Evolutionary conservation across 352 stramenopile species (phyloP).

Genomic region (Phytophthora nicotianae): DNA sequence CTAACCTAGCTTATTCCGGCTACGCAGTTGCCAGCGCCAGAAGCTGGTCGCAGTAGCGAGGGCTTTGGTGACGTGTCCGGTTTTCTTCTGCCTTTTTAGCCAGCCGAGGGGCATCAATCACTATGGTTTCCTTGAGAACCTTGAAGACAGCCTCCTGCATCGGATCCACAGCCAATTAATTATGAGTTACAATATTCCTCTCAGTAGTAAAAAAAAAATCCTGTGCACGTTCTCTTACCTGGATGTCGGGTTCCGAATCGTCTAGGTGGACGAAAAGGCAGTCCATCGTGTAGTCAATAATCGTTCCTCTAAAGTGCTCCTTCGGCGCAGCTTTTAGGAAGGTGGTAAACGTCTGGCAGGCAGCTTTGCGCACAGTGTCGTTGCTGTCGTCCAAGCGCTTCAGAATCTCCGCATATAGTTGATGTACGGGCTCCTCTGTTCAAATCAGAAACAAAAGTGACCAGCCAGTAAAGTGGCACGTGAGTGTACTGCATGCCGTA

Average conservation of each 20-base stretch:
- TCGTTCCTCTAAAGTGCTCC: slow-evolving; percentile 86
- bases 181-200: slow-evolving; percentile 6
- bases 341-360: slow-evolving; percentile 87
- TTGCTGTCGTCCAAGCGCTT: slow-evolving; percentile 94
- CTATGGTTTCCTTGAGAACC: slow-evolving; percentile 69
- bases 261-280: slow-evolving; percentile 93
- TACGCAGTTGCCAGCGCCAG: slow-evolving; percentile 44
- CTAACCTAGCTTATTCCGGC: slow-evolving; percentile 26
- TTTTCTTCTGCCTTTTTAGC: slow-evolving; percentile 83
- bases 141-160: slow-evolving; percentile 66
- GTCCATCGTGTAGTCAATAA: slow-evolving; percentile 91
- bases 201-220: background rate
- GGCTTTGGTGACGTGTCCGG: slow-evolving; percentile 68
- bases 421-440: slow-evolving; percentile 88
- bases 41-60: slow-evolving; percentile 76
- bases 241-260: slow-evolving; percentile 86
- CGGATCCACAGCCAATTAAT: slow-evolving; percentile 6
- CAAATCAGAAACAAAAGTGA: slow-evolving; percentile 6
- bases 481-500: slow-evolving; percentile 20
- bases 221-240: slow-evolving; percentile 40
- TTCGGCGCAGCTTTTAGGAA: slow-evolving; percentile 88
- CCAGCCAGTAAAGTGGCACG: slow-evolving; percentile 3
- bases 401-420: slow-evolving; percentile 92
- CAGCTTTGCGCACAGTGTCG: slow-evolving; percentile 86
- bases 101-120: slow-evolving; percentile 60